Evolutionary conservation across 257 asterid genomes (phyloP).

Genomic region (Solanum habrochaites): DNA sequence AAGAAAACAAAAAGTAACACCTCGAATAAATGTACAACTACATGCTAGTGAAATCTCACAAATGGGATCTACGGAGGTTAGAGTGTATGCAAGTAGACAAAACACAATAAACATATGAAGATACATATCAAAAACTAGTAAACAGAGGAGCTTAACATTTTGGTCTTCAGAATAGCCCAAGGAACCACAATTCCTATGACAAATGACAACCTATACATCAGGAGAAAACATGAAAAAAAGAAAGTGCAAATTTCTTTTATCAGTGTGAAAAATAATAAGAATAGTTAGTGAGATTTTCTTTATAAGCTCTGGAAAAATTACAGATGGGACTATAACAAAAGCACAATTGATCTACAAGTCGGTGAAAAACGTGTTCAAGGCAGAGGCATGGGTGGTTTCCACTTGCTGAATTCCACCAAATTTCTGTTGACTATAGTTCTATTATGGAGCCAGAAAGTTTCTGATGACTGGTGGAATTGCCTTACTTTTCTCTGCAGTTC

Average conservation of each 20-base stretch:
- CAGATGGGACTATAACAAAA: background rate
- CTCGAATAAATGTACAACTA: background rate
- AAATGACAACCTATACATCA: background rate
- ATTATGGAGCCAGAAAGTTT: constrained; percentile 93
- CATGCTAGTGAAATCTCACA: background rate
- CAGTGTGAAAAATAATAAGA: background rate
- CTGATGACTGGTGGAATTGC: constrained; percentile 78
- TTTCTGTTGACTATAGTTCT: constrained; percentile 60
- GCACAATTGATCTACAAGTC: background rate
- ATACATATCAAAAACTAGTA: background rate
- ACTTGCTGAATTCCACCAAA: constrained; percentile 62
- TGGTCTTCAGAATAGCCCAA: no score
- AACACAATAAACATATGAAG: background rate
- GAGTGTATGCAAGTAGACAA: background rate
- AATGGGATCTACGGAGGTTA: no score
- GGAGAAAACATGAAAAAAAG: background rate
- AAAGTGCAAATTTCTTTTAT: background rate
- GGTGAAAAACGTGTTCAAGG: constrained; percentile 27
- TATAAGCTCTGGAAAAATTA: background rate
- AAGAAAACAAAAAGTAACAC: background rate
- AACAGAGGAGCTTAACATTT: background rate
- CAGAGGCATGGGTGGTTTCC: constrained; percentile 71
- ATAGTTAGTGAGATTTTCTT: background rate
- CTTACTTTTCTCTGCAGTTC: constrained; percentile 90
- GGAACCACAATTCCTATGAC: background rate